phyloP scores from a whole-genome alignment of 345 rosid species.

The Pistacia vera region DNA sequence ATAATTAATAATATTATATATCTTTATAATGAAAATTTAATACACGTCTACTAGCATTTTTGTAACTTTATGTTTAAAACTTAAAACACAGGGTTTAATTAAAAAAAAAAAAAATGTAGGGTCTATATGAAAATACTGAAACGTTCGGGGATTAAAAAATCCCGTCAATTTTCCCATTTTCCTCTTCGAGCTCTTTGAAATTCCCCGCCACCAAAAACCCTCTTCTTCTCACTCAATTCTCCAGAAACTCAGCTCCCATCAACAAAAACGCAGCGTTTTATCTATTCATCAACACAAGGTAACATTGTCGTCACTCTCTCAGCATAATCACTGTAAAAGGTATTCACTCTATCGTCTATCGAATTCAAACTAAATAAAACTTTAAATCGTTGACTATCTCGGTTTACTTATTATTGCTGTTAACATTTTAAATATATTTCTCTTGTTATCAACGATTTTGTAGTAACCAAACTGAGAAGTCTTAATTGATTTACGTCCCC shows the following conservation, averaged over 20 bases:
- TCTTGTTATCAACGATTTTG: too few relatives aligned
- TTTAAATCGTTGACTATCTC: background rate
- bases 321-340: background rate
- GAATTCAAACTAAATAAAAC: background rate
- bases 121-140: background rate
- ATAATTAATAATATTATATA: too few relatives aligned
- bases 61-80: too few relatives aligned
- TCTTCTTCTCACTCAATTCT: background rate
- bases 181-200: background rate
- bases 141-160: background rate
- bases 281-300: background rate
- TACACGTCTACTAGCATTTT: too few relatives aligned
- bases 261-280: constrained; percentile 12
- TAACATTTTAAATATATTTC: too few relatives aligned
- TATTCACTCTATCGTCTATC: background rate
- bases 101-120: too few relatives aligned
- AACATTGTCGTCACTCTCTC: background rate
- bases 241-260: background rate
- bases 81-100: too few relatives aligned
- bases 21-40: too few relatives aligned
- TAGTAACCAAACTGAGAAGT: too few relatives aligned
- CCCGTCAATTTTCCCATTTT: background rate
- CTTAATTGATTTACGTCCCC: too few relatives aligned
- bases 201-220: constrained; percentile 13
- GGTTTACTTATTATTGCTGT: too few relatives aligned